Evolutionary conservation across 1,139 yeast species (phyloP).

Genomic region (Lodderomyces margitis): DNA sequence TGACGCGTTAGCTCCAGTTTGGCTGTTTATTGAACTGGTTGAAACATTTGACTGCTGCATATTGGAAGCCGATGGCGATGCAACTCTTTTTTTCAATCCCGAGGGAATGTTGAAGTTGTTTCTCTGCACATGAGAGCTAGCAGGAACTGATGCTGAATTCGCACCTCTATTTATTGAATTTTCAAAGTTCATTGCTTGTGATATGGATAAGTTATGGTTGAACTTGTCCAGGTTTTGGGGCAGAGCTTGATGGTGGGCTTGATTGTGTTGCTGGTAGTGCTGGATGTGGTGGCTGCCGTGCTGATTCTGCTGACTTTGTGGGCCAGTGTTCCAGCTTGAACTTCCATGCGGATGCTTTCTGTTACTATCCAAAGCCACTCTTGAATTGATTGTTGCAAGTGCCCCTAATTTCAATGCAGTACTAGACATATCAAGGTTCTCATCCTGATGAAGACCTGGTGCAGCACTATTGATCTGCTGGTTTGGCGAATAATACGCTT

Average conservation of each 20-base stretch:
- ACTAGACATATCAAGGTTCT: slow-evolving; percentile 37
- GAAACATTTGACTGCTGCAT: slow-evolving; percentile 11
- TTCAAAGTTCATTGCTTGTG: slow-evolving; percentile 21
- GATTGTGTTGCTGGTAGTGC: slow-evolving; percentile 13
- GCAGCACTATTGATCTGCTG: neutral
- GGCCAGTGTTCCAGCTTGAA: slow-evolving; percentile 10
- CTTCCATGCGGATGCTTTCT: slow-evolving; percentile 32
- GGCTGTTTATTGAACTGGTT: slow-evolving; percentile 9
- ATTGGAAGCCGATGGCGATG: slow-evolving; percentile 9
- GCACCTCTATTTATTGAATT: slow-evolving; percentile 37
- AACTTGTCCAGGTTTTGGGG: neutral
- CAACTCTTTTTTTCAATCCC: slow-evolving; percentile 3
- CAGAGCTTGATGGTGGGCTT: slow-evolving; percentile 7
- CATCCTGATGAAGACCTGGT: slow-evolving; percentile 17
- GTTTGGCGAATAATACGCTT: slow-evolving; percentile 5
- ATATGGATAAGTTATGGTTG: neutral
- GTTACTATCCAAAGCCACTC: slow-evolving; percentile 58
- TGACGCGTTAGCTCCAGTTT: slow-evolving; percentile 3
- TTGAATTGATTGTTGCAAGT: slow-evolving; percentile 57
- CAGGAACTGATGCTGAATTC: slow-evolving; percentile 42
- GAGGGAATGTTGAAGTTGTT: slow-evolving; percentile 10
- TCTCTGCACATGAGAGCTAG: slow-evolving; percentile 8
- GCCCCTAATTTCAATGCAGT: slow-evolving; percentile 57
- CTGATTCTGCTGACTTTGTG: slow-evolving; percentile 12
- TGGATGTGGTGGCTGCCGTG: slow-evolving; percentile 15